Evolutionary conservation across 2,329 filamentous ascomycete species (phyloP), one percentile per base, ranked within the genome.

Genomic region (Alternaria sp.): DNA sequence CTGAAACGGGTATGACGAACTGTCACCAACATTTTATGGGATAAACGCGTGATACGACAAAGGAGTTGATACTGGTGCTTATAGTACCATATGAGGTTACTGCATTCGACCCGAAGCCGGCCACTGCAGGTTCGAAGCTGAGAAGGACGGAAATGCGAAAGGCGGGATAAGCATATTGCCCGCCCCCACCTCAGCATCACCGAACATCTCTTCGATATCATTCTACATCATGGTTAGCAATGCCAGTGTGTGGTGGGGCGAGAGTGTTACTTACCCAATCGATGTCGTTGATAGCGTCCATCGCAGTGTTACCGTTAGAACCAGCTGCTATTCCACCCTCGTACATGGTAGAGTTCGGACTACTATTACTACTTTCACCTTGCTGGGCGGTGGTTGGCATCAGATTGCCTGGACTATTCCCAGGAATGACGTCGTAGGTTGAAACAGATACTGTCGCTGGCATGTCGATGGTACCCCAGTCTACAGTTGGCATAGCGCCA

Each of bases 241-340:
- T 21, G n/a, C 13, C 2, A 25, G 12, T 28, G 21, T 21, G 13
- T 19, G 15, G 19, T 17, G 6, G 21, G n/a, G 15, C 40, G 17
- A 32, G 46, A 11, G 23, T 21, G 17, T 25, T 50, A 83, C 87
- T 81, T 79, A 90, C 89, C 89, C 89, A 91, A 68, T 91, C 88
- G 66, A 91, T 87, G 59, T 87, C 86, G 44, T 88, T 74, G 53
- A 74, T 67, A 15, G 62, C 65, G 54, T 73, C 69, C 66, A 74
- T 66, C 1, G 69, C 70, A 63, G 71, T 77, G 10, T 59, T 65
- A 4, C 61, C 61, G 10, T 64, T 51, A 8, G 60, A 57, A 40
- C 49, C 52, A 7, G 21, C 21, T n/a, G 46, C 12, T 21, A 52
- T 46, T 12, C 23, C 23, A 23, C 25, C 50, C 30, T 23, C 55